These are phyloP conservation scores for Beauveria caledonica DNA, from an alignment of 2,329 filamentous ascomycete genomes.

Conservation along the genomic window DNA sequence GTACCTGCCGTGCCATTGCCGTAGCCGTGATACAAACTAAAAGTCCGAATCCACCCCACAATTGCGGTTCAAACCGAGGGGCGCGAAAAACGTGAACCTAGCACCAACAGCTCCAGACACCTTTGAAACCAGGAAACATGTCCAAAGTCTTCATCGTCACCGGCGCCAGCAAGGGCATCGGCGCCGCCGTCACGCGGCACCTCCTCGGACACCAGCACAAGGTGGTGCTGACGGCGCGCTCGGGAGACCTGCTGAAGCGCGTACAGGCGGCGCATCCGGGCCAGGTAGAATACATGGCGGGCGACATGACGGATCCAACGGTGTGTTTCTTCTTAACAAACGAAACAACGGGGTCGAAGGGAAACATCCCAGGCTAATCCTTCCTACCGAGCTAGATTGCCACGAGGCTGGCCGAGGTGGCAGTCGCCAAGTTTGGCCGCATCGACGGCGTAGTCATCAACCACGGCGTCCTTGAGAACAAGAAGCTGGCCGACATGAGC, in stretches of 20 bases:
- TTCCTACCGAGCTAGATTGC: slow-evolving; percentile 29
- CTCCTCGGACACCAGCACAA: slow-evolving; percentile 48
- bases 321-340: slow-evolving; percentile 23
- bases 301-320: slow-evolving; percentile 45
- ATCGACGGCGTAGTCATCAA: slow-evolving; percentile 83
- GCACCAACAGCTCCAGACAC: no score
- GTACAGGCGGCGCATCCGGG: slow-evolving; percentile 43
- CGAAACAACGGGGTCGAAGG: no score
- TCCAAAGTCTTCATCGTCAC: slow-evolving; percentile 63
- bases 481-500: slow-evolving; percentile 60
- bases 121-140: slow-evolving; percentile 22
- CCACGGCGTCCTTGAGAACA: slow-evolving; percentile 73
- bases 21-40: neutral
- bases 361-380: no score
- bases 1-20: no score
- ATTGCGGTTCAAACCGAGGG: neutral
- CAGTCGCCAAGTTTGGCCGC: slow-evolving; percentile 58
- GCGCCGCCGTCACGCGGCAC: slow-evolving; percentile 44
- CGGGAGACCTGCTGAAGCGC: slow-evolving; percentile 37
- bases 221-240: slow-evolving; percentile 51
- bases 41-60: neutral
- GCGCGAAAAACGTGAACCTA: neutral
- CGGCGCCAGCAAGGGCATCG: slow-evolving; percentile 56
- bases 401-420: slow-evolving; percentile 54
- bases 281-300: slow-evolving; percentile 48